Evolutionary conservation across 164 flowering plant genomes (phyloP).

Genomic region (Liriodendron chinense): DNA sequence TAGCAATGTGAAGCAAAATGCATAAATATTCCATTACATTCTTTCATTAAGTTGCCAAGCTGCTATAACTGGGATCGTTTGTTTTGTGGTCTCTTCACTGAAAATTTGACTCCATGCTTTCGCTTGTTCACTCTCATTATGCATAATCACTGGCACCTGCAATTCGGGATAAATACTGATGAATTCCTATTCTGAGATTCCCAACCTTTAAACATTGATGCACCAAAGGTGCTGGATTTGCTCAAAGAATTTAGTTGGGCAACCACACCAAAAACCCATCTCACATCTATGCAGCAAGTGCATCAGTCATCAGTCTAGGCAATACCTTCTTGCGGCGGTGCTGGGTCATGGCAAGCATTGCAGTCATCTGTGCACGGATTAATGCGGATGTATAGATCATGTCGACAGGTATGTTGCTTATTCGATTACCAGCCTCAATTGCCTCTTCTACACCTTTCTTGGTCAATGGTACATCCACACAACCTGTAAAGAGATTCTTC

Average conservation of each 20-base stretch:
- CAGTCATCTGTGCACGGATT: slow-evolving; percentile 99
- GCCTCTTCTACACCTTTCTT: slow-evolving; percentile 97
- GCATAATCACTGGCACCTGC: slow-evolving; percentile 89
- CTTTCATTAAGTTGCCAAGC: slow-evolving; percentile 98
- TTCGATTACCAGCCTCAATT: slow-evolving; percentile 94
- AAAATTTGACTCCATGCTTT: slow-evolving; percentile 79
- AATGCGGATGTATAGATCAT: slow-evolving; percentile 85
- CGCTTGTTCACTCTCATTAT: slow-evolving; percentile 82
- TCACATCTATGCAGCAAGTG: neutral
- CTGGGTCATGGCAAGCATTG: slow-evolving; percentile 99
- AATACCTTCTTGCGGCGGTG: slow-evolving; percentile 93
- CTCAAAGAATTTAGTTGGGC: neutral
- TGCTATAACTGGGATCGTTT: slow-evolving; percentile 86
- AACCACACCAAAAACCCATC: neutral
- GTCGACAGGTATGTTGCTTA: slow-evolving; percentile 94
- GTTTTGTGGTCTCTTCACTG: slow-evolving; percentile 90
- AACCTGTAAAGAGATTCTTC: slow-evolving; percentile 93
- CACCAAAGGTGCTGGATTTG: neutral
- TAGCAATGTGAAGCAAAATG: neutral
- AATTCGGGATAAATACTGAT: neutral
- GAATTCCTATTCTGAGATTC: neutral
- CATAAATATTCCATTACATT: slow-evolving; percentile 48
- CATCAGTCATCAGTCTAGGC: neutral
- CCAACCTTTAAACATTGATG: too few species aligned
- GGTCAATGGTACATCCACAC: slow-evolving; percentile 96